Evolutionary conservation across 1,284 basidiomycete genomes (phyloP), one percentile per base, ranked within the genome.

Genomic region (Sanghuangporus baumii): DNA sequence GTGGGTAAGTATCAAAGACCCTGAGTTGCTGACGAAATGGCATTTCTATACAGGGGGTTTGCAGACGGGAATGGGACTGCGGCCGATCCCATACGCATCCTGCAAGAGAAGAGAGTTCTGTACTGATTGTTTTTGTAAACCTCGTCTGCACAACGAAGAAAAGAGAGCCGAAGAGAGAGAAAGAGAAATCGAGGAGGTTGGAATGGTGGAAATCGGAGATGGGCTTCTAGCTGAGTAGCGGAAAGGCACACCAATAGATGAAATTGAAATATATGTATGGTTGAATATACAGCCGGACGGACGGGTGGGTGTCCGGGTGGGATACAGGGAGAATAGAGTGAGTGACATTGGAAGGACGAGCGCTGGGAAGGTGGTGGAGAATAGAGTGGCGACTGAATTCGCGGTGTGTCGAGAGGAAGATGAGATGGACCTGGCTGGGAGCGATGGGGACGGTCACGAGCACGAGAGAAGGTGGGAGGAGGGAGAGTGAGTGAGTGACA

Each of bases 201-300:
- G 51, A 26, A 52, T 9, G 47, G 9, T 23, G 18, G 20, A 31
- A 51, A 26, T 9, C 48, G 8, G 48, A 23, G 48, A 51, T 46
- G 43, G n/a, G 40, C 11, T 11, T 12, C n/a, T 41, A 12, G 40
- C n/a, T 41, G 18, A 11, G 12, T 1, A 50, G 40, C 11, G 18
- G 56, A 47, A 26, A 58, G 57, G 57, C 57, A 58, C 57, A 20
- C 43, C 56, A 57, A 57, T 57, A 40, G 26, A 8, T 43, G 56
- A 9, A 11, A 40, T 26, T 23, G n/a, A 16, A 14, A 26, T 36
- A 58, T 20, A 16, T 6, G n/a, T n/a, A 1, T 16, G 52, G 26
- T 36, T 11, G 34, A 37, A 36, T 18, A 38, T 16, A 54, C 31
- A 54, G 31, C 52, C 52, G 52, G n/a, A 47, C 9, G 37, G 23